Evolutionary conservation across 2,329 filamentous ascomycete genomes (phyloP), one percentile per base, ranked within the genome.

Genomic region (Periconia digitata): DNA sequence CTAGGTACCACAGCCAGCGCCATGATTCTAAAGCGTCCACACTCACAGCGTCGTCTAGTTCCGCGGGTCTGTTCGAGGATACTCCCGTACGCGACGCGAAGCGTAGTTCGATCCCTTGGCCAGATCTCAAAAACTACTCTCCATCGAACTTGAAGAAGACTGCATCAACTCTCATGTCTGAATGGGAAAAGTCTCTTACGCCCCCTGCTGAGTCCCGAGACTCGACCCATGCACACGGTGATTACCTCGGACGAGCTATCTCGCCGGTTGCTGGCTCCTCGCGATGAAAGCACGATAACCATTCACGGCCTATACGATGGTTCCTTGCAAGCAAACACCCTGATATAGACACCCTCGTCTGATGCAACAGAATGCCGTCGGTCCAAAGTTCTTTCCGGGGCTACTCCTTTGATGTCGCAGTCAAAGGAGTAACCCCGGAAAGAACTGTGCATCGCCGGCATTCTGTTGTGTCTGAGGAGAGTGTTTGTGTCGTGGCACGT

Each of bases 151-250:
- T 96, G 58, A 89, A 90, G 67, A 82, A 85, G 32, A 92, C 89
- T 1, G 89, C 92, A n/a, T 88, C 85, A 29, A 88, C 87, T 53
- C 78, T 96, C 48, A 90, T 96, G 84, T 87, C 85, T 55, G 91
- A 96, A 66, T 95, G 90, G 89, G 92, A 97, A 74, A 89, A 85
- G 70, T 89, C 83, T 56, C 75, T 92, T 13, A 84, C 81, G 2
- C 78, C 83, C 7, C 64, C 69, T 7, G 62, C 69, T 2, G 66
- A 71, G 56, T 64, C 67, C 16, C 52, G 67, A 38, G 58, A 59
- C 21, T 44, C 59, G 7, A 63, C 54, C 45, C 66, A 68, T 45
- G 57, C 62, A 16, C 65, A 63, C 43, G 68, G 67, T 32, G 68
- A 71, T 47, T 71, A 70, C 55, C 59, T 71, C 47, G 66, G 66